Conservation (phyloP, 768 basidiomycete genomes). For the Lactarius pseudohatsudake region DNA sequence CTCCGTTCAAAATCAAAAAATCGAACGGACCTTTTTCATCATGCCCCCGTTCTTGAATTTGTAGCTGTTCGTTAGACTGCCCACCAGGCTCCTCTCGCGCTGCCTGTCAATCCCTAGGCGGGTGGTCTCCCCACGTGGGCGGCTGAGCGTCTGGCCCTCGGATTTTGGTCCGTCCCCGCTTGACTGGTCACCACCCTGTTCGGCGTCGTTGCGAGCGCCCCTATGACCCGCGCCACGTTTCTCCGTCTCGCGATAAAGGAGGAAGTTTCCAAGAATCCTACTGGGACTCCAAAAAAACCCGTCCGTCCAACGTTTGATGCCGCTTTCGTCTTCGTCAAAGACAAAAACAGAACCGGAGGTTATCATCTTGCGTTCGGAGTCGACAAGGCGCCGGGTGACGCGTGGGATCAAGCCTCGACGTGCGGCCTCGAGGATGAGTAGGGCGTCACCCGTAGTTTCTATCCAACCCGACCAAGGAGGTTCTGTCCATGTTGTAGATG, state of each 20-base stretch:
- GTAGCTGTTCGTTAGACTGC: conserved; percentile 89
- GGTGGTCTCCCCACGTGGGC: conserved; percentile 56
- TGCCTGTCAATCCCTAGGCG: conserved; percentile 59
- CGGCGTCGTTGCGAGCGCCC: conserved; percentile 46
- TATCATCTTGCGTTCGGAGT: conserved; percentile 91
- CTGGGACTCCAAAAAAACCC: conserved; percentile 96
- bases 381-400: conserved; percentile 88
- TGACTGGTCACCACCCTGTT: conserved; percentile 30
- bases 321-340: conserved; percentile 95
- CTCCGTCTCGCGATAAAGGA: conserved; percentile 93
- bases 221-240: conserved; percentile 70
- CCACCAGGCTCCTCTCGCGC: conserved; percentile 79
- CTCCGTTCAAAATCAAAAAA: conserved; percentile 2
- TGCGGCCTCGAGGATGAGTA: conserved; percentile 96
- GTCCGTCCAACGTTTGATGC: conserved; percentile 98
- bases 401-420: conserved; percentile 86
- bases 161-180: conserved; percentile 30
- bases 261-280: conserved; percentile 90
- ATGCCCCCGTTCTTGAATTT: conserved; percentile 92
- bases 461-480: conserved; percentile 95
- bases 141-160: conserved; percentile 51
- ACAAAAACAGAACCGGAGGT: conserved; percentile 93
- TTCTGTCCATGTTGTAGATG: conserved; percentile 66
- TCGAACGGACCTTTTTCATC: conserved; percentile 88
- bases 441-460: conserved; percentile 91